phyloP scores from a whole-genome alignment of 306 rosid genomes.

The Astragalus glycyphyllos region DNA sequence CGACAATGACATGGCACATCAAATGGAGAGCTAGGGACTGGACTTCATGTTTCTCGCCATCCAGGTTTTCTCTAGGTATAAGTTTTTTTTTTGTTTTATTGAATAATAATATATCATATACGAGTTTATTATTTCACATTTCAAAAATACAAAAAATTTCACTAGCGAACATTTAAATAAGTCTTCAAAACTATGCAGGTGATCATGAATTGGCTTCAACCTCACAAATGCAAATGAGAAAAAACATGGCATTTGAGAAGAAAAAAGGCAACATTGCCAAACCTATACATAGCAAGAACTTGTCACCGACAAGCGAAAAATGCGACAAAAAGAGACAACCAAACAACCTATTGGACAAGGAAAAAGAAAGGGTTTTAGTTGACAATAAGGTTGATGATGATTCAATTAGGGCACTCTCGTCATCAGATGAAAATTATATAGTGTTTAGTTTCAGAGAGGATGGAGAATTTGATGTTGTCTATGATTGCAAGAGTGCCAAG shows the following conservation, averaged over 20 bases:
- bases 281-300: conserved; percentile 9
- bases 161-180: background rate
- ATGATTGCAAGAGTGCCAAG: conserved; percentile 44
- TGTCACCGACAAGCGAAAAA: conserved; percentile 26
- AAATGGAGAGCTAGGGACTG: background rate
- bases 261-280: conserved; percentile 26
- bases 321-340: conserved; percentile 5
- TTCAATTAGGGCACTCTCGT: conserved; percentile 47
- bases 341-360: conserved; percentile 28
- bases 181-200: conserved; percentile 29
- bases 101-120: background rate
- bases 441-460: conserved; percentile 68
- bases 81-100: background rate
- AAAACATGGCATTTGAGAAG: conserved; percentile 41
- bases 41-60: conserved; percentile 23
- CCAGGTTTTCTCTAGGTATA: background rate
- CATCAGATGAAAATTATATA: conserved; percentile 56
- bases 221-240: conserved; percentile 36
- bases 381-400: conserved; percentile 30
- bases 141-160: background rate
- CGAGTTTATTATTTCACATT: background rate
- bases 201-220: conserved; percentile 40
- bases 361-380: conserved; percentile 20
- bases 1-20: background rate
- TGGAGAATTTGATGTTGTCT: conserved; percentile 62